Conservation (phyloP, 1,139 yeast species). For the Wickerhamomyces sp. region DNA sequence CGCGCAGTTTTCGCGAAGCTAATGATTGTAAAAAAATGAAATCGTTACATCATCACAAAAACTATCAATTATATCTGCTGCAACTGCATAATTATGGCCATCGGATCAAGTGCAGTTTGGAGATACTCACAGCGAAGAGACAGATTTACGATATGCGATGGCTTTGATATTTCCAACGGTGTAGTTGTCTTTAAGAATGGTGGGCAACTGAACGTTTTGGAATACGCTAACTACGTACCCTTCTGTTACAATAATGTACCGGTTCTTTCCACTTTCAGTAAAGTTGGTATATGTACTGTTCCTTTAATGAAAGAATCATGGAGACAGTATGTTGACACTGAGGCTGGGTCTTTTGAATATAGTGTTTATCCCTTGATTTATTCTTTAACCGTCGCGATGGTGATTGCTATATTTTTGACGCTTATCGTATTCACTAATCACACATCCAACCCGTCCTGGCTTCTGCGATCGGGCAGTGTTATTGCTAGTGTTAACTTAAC, state of each 20-base stretch:
- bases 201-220: slow-evolving; percentile 2
- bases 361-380: slow-evolving; percentile 59
- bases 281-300: slow-evolving; percentile 19
- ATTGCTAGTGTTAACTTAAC: slow-evolving; percentile 52
- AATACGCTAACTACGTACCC: slow-evolving; percentile 10
- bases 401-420: slow-evolving; percentile 60
- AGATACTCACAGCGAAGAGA: slow-evolving; percentile 17
- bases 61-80: neutral
- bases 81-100: slow-evolving; percentile 12
- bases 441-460: slow-evolving; percentile 48
- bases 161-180: slow-evolving; percentile 11
- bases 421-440: slow-evolving; percentile 59
- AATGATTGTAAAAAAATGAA: neutral
- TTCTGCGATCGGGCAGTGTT: slow-evolving; percentile 42
- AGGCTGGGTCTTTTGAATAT: slow-evolving; percentile 44
- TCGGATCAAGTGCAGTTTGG: slow-evolving; percentile 23
- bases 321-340: slow-evolving; percentile 15
- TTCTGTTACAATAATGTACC: slow-evolving; percentile 28
- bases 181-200: slow-evolving; percentile 8
- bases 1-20: too few relatives aligned
- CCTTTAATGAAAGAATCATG: slow-evolving; percentile 25
- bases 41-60: neutral
- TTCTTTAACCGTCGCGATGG: slow-evolving; percentile 60
- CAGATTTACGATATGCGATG: slow-evolving; percentile 16
- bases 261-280: slow-evolving; percentile 28